Evolutionary conservation across 306 rosid species (phyloP).

Genomic region (Malus fusca): DNA sequence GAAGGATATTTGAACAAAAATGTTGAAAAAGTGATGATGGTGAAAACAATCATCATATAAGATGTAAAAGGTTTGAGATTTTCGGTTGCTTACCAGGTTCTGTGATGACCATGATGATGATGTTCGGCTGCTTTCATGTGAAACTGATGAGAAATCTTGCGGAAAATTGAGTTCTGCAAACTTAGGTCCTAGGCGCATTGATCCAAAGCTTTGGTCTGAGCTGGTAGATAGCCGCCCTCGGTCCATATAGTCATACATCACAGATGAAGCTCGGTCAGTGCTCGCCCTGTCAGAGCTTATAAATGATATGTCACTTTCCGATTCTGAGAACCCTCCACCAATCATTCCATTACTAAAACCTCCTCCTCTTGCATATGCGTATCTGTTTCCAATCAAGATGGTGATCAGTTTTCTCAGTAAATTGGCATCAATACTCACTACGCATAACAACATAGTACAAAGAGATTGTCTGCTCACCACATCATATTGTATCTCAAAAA

Average conservation of each 20-base stretch:
- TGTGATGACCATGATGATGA: slow-evolving; percentile 64
- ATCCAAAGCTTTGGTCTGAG: slow-evolving; percentile 58
- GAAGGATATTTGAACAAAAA: neutral
- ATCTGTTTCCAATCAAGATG: slow-evolving; percentile 24
- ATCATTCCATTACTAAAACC: slow-evolving; percentile 29
- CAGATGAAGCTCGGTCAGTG: slow-evolving; percentile 53
- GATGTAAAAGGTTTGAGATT: neutral
- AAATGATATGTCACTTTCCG: slow-evolving; percentile 79
- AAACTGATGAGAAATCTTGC: slow-evolving; percentile 35
- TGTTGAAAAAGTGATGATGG: neutral
- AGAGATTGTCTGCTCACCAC: neutral
- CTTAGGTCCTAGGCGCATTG: slow-evolving; percentile 33
- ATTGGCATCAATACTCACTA: neutral
- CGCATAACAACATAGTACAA: neutral
- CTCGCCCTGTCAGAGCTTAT: slow-evolving; percentile 76
- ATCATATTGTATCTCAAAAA: neutral
- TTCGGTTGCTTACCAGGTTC: slow-evolving; percentile 35
- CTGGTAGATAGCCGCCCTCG: slow-evolving; percentile 55
- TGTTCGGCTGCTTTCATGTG: slow-evolving; percentile 43
- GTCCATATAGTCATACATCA: slow-evolving; percentile 43
- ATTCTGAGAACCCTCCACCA: slow-evolving; percentile 41
- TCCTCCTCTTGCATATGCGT: slow-evolving; percentile 30
- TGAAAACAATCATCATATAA: neutral
- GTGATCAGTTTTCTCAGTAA: neutral
- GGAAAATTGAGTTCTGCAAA: slow-evolving; percentile 27